Conservation (phyloP, 805 yeast species). For the Priceomyces castillae region DNA sequence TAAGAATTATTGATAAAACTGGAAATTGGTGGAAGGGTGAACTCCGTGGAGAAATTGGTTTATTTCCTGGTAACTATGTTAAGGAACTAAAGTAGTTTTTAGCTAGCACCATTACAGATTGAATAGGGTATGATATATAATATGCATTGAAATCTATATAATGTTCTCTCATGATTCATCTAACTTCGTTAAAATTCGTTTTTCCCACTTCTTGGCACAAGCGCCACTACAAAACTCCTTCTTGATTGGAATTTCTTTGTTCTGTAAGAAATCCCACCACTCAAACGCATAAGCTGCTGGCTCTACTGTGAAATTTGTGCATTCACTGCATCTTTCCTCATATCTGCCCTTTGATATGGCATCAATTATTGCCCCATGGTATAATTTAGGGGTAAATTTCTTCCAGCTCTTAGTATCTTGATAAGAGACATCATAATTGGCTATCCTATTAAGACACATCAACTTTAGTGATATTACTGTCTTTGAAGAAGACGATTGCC, state of each 20-base stretch:
- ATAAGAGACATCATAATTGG: conserved; percentile 50
- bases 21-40: conserved; percentile 41
- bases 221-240: conserved; percentile 54
- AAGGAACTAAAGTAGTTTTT: conserved; percentile 2
- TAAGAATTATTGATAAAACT: conserved; percentile 31
- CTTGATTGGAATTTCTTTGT: conserved; percentile 50
- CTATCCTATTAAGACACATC: conserved; percentile 46
- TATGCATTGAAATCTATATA: conserved; percentile 1
- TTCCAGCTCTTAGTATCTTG: conserved; percentile 58
- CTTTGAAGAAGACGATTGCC: conserved; percentile 8
- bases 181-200: conserved; percentile 5
- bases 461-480: conserved; percentile 46
- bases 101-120: neutral
- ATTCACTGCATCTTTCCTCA: conserved; percentile 53
- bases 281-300: conserved; percentile 59
- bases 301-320: conserved; percentile 48
- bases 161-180: conserved; percentile 1
- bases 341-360: conserved; percentile 53
- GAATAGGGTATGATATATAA: neutral
- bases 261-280: conserved; percentile 64
- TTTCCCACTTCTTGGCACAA: conserved; percentile 36
- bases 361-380: conserved; percentile 45
- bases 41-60: conserved; percentile 21
- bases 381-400: conserved; percentile 40
- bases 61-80: conserved; percentile 33